Base-by-base conservation (phyloP, 805 yeast genomes). In the Candida boleticola region DNA sequence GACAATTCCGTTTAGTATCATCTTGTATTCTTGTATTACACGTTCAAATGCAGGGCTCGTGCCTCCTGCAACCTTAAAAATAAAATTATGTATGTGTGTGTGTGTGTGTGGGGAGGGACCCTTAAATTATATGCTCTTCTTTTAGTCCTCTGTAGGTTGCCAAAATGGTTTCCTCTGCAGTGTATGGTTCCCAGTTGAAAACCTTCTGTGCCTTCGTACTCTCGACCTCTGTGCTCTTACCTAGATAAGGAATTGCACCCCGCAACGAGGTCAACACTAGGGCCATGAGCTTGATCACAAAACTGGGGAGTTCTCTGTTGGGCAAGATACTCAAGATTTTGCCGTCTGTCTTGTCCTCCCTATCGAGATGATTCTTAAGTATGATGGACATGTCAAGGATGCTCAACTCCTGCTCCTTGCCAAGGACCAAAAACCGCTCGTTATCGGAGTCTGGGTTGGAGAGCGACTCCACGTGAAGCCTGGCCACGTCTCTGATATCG, bases 401-500 rank as follows among this genome's bases (percentile, higher is more conserved):
- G 23, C 20, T 20, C 5, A 18, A 19, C n/a, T 36, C 39, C 11
- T 17, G 16, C 10, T n/a, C 30, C 16, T 14, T 13, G 19, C 17
- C n/a, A 11, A 33, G 33, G 14, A 56, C 31, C 4, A 57, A 14
- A 20, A 70, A 53, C 50, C 76, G 63, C 37, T 70, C 49, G 11
- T 64, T 66, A 22, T 52, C 47, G 20, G 66, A 60, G n/a, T 44
- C 46, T 29, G 57, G 59, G 42, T 58, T 62, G 49, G 70, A 73
- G 40, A 77, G 51, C 32, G 49, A 55, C 17, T 43, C 35, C 13
- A 55, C 57, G 49, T 56, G 57, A 1, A 64, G 61, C 29, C 42
- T 39, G 13, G 68, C 67, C 9, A 64, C 68, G 47, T 69, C 73
- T 43, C 75, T 49, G 13, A 70, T 73, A 41, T 70, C 74, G 20